phyloP scores from a whole-genome alignment of 345 rosid species.

The Reutealis trisperma region DNA sequence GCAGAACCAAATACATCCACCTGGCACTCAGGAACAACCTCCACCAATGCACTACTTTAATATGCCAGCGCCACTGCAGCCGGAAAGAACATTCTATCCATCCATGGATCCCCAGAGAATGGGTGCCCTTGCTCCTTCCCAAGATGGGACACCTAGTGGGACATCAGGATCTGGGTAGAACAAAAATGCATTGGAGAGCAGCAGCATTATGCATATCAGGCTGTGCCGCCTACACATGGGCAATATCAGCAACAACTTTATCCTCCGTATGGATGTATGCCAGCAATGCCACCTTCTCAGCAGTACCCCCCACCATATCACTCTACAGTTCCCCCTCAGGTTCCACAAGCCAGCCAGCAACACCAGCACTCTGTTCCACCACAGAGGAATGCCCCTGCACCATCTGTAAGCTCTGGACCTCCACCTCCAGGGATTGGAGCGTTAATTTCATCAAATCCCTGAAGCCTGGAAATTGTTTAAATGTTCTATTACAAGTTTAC shows the following conservation, averaged over 20 bases:
- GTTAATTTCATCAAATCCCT: background rate
- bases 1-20: slow-evolving; percentile 56
- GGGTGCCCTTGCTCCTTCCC: slow-evolving; percentile 79
- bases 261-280: slow-evolving; percentile 72
- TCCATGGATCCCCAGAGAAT: slow-evolving; percentile 98
- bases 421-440: slow-evolving; percentile 10
- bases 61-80: slow-evolving; percentile 70
- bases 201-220: slow-evolving; percentile 55
- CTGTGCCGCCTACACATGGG: slow-evolving; percentile 40
- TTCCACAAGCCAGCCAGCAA: slow-evolving; percentile 39
- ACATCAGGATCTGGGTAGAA: slow-evolving; percentile 41
- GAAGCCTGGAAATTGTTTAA: background rate
- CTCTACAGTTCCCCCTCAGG: slow-evolving; percentile 40
- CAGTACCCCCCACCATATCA: slow-evolving; percentile 58
- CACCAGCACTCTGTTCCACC: slow-evolving; percentile 41
- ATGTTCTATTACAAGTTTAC: background rate
- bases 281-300: slow-evolving; percentile 55
- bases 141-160: slow-evolving; percentile 59
- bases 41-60: slow-evolving; percentile 71
- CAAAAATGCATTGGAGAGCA: slow-evolving; percentile 36
- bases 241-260: slow-evolving; percentile 57
- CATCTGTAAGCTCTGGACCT: slow-evolving; percentile 18
- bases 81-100: slow-evolving; percentile 74
- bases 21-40: slow-evolving; percentile 53
- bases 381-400: slow-evolving; percentile 34